phyloP scores from a whole-genome alignment of 805 yeast species.

The Ogataea methanolica region DNA sequence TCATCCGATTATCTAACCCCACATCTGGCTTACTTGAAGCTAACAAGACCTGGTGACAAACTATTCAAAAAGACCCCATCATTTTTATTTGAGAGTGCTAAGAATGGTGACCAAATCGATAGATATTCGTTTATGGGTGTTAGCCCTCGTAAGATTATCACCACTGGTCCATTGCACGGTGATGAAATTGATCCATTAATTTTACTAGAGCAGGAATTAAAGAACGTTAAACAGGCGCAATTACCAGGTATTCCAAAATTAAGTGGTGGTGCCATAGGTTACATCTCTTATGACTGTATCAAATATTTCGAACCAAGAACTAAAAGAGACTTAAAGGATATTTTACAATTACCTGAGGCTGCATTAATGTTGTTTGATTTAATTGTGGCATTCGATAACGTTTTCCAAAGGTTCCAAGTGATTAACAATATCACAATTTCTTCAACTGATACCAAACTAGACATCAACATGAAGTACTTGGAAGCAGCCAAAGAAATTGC shows the following conservation, averaged over 20 bases:
- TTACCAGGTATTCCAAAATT: constrained; percentile 78
- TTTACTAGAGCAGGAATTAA: constrained; percentile 70
- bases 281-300: constrained; percentile 93
- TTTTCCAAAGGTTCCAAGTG: constrained; percentile 87
- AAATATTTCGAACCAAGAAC: constrained; percentile 96
- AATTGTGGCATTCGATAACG: constrained; percentile 89
- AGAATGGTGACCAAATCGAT: constrained; percentile 82
- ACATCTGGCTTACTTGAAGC: constrained; percentile 81
- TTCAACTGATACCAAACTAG: constrained; percentile 24
- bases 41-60: constrained; percentile 61
- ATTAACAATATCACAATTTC: constrained; percentile 68
- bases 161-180: constrained; percentile 68
- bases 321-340: constrained; percentile 67
- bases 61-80: constrained; percentile 53
- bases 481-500: constrained; percentile 55
- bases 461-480: constrained; percentile 42
- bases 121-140: constrained; percentile 90
- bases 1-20: constrained; percentile 81
- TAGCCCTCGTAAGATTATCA: constrained; percentile 74
- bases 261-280: constrained; percentile 97
- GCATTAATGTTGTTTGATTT: constrained; percentile 87
- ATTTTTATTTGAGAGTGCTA: constrained; percentile 84
- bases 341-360: constrained; percentile 84
- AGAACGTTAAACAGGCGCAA: constrained; percentile 59
- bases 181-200: constrained; percentile 76